Evolutionary conservation across 2,329 filamentous ascomycete species (phyloP).

Genomic region (Blastomyces gilchristii): DNA sequence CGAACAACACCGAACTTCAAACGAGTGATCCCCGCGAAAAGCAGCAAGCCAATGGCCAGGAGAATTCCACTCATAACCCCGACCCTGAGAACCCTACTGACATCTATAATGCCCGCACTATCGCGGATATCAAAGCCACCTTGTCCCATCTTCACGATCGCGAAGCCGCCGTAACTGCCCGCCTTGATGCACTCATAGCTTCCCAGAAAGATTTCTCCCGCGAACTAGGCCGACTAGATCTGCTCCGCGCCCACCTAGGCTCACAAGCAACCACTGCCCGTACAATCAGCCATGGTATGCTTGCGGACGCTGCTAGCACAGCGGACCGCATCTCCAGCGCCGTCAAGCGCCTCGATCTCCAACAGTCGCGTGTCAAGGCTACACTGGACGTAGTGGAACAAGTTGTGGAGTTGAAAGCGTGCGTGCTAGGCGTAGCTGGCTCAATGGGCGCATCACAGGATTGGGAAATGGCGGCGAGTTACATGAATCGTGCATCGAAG

Average conservation of each 20-base stretch:
- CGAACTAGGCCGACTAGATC: conserved; percentile 76
- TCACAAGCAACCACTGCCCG: conserved; percentile 76
- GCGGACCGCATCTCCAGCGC: conserved; percentile 76
- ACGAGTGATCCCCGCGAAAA: background rate
- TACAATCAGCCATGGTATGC: conserved; percentile 79
- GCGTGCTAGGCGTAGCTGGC: conserved; percentile 84
- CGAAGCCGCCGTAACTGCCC: conserved; percentile 62
- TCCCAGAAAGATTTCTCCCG: conserved; percentile 80
- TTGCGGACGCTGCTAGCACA: conserved; percentile 73
- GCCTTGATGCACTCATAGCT: conserved; percentile 64
- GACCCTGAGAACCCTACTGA: conserved; percentile 15
- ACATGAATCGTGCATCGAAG: conserved; percentile 70
- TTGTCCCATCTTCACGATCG: conserved; percentile 65
- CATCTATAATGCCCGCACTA: conserved; percentile 61
- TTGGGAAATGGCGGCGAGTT: conserved; percentile 92
- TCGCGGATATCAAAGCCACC: conserved; percentile 68
- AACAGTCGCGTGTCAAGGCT: conserved; percentile 83
- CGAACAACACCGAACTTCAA: background rate
- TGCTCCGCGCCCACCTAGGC: conserved; percentile 78
- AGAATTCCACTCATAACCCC: conserved; percentile 8
- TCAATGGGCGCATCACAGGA: conserved; percentile 97
- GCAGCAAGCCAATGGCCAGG: conserved; percentile 12
- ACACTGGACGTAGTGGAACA: conserved; percentile 90
- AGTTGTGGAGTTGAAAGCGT: conserved; percentile 92
- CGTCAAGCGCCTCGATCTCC: conserved; percentile 77